Evolutionary conservation across 768 basidiomycete genomes (phyloP).

Genomic region (Kockovaella imperatae): DNA sequence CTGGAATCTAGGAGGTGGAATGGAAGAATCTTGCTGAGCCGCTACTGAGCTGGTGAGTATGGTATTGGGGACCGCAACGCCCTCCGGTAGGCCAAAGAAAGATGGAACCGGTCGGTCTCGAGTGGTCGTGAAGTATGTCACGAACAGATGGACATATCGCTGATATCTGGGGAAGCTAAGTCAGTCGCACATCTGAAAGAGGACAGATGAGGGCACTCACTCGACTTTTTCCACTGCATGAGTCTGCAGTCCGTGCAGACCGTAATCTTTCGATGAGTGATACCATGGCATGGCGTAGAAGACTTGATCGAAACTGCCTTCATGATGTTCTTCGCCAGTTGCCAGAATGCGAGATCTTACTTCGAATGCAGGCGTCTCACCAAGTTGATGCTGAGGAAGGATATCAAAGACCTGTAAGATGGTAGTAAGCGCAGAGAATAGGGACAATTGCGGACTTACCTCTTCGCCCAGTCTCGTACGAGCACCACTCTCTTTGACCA

Average conservation of each 20-base stretch:
- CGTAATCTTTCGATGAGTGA: conserved; percentile 47
- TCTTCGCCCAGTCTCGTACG: conserved; percentile 62
- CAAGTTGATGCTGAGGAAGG: conserved; percentile 9
- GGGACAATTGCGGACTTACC: conserved; percentile 46
- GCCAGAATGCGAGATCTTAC: conserved; percentile 24
- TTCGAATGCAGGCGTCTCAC: conserved; percentile 16
- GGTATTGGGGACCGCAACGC: conserved; percentile 51
- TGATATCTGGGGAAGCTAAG: conserved; percentile 45
- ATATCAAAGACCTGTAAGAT: conserved; percentile 48
- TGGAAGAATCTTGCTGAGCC: conserved; percentile 45
- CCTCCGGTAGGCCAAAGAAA: conserved; percentile 57
- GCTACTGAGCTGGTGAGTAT: conserved; percentile 68
- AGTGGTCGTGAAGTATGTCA: conserved; percentile 79
- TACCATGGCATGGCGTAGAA: conserved; percentile 84
- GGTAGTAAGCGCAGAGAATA: background rate
- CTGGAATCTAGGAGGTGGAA: conserved; percentile 69
- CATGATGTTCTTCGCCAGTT: conserved; percentile 9
- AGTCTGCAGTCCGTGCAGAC: conserved; percentile 1
- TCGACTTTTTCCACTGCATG: background rate
- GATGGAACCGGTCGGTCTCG: conserved; percentile 54
- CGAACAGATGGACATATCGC: conserved; percentile 76
- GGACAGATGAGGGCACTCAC: background rate
- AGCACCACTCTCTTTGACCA: conserved; percentile 64
- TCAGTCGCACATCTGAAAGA: background rate
- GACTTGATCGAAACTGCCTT: conserved; percentile 59